Evolutionary conservation across 345 rosid species (phyloP).

Genomic region (Dimocarpus longan): DNA sequence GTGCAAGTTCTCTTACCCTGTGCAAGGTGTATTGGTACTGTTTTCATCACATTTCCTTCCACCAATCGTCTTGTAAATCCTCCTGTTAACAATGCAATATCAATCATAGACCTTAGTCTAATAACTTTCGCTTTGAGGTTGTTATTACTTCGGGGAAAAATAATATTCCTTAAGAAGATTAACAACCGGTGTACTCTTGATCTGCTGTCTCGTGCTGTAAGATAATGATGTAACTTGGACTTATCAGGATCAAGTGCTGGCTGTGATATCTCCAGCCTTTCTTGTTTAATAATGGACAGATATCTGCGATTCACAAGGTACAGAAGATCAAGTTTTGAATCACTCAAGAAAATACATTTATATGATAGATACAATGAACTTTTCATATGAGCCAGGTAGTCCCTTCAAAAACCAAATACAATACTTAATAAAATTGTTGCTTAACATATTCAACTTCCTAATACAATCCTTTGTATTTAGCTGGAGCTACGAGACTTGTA

Average conservation of each 20-base stretch:
- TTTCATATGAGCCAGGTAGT: too few relatives aligned
- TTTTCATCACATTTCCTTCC: constrained; percentile 38
- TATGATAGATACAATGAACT: too few relatives aligned
- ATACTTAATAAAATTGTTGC: too few relatives aligned
- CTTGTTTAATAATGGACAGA: constrained; percentile 61
- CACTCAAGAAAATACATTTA: background rate
- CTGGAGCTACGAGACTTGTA: too few relatives aligned
- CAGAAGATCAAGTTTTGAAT: constrained; percentile 10
- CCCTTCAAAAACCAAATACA: too few relatives aligned
- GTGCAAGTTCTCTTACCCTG: constrained; percentile 39
- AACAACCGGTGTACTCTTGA: constrained; percentile 70
- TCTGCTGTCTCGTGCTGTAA: constrained; percentile 50
- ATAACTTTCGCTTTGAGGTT: background rate
- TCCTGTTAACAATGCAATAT: constrained; percentile 33
- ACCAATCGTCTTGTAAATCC: constrained; percentile 41
- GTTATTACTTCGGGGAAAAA: background rate
- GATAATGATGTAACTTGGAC: constrained; percentile 62
- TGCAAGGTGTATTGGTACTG: constrained; percentile 59
- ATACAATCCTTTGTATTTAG: too few relatives aligned
- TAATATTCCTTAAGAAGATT: background rate
- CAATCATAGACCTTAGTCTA: background rate
- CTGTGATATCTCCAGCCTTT: constrained; percentile 86
- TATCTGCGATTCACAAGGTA: constrained; percentile 46
- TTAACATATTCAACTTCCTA: too few relatives aligned
- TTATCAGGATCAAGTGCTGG: constrained; percentile 69